phyloP scores from a whole-genome alignment of 768 basidiomycete species.

The Xanthoconium stramineum region DNA sequence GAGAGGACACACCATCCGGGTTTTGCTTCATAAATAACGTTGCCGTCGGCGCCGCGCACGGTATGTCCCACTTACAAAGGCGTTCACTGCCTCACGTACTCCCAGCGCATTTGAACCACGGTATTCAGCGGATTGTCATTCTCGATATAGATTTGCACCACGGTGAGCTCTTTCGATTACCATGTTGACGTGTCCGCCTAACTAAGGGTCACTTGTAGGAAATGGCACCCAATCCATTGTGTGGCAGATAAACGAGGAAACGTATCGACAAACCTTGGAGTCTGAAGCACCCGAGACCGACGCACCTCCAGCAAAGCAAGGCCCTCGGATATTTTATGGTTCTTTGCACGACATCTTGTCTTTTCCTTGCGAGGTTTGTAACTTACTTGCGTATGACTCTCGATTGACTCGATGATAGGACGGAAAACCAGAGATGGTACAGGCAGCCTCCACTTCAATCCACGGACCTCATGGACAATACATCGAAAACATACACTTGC shows the following conservation, averaged over 20 bases:
- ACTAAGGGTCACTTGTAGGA: constrained; percentile 40
- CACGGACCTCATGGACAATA: constrained; percentile 17
- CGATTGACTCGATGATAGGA: constrained; percentile 47
- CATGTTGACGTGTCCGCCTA: background rate
- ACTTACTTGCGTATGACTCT: background rate
- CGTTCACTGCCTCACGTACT: background rate
- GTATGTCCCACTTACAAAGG: constrained; percentile 37
- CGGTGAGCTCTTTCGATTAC: constrained; percentile 9
- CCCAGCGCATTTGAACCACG: constrained; percentile 79
- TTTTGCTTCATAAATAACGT: constrained; percentile 98
- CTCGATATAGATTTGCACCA: constrained; percentile 70
- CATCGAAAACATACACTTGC: constrained; percentile 30
- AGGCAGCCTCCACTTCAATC: constrained; percentile 66
- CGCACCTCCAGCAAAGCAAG: constrained; percentile 32
- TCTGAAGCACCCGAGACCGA: constrained; percentile 32
- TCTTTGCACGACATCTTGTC: constrained; percentile 93
- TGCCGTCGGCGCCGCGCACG: constrained; percentile 85
- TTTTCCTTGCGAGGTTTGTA: constrained; percentile 81
- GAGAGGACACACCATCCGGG: constrained; percentile 83
- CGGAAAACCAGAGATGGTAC: constrained; percentile 71
- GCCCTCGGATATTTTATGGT: constrained; percentile 77
- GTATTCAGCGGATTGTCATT: constrained; percentile 75
- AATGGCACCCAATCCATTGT: constrained; percentile 92
- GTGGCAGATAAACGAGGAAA: constrained; percentile 91
- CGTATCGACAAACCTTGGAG: constrained; percentile 66